Evolutionary conservation across 495 filamentous ascomycete genomes (phyloP).

Genomic region (Daldinia bambusicola): DNA sequence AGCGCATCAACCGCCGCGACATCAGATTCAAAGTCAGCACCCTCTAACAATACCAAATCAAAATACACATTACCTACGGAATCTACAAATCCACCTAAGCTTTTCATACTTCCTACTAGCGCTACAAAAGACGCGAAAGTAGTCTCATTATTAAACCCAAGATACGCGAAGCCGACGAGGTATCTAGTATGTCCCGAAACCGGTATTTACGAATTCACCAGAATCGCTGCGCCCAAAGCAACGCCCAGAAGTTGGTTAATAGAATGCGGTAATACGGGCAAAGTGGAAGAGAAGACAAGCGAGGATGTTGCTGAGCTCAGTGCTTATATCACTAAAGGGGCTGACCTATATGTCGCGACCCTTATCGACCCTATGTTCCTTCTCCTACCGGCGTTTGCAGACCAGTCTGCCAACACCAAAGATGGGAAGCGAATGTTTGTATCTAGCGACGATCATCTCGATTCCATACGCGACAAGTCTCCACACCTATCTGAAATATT

Average conservation of each 20-base stretch:
- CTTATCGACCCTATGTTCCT: constrained; percentile 87
- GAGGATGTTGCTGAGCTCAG: constrained; percentile 33
- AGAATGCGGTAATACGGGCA: constrained; percentile 43
- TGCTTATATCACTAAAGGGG: constrained; percentile 60
- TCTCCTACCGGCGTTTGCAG: constrained; percentile 72
- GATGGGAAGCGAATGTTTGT: constrained; percentile 72
- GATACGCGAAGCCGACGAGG: constrained; percentile 68
- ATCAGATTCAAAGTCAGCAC: constrained; percentile 37
- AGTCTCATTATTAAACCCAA: constrained; percentile 82
- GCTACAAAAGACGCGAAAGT: constrained; percentile 72
- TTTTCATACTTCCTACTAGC: constrained; percentile 83
- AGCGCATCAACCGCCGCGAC: constrained; percentile 41
- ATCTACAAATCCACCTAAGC: constrained; percentile 63
- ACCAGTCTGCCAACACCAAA: constrained; percentile 45
- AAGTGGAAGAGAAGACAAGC: constrained; percentile 26
- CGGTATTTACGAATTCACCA: constrained; percentile 90
- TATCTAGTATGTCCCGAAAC: constrained; percentile 83
- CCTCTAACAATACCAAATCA: constrained; percentile 42
- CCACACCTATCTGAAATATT: constrained; percentile 68
- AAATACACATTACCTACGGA: constrained; percentile 52
- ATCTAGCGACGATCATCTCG: constrained; percentile 82
- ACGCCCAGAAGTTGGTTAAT: constrained; percentile 76
- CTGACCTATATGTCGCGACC: constrained; percentile 83
- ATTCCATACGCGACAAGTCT: constrained; percentile 65
- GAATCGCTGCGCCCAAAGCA: constrained; percentile 70